Percentiles rank a stretch among this genome's conserved stretches.
Evolutionary conservation across 2,329 filamentous ascomycete species (phyloP).

Genomic region (Verticillium tricorpus): DNA sequence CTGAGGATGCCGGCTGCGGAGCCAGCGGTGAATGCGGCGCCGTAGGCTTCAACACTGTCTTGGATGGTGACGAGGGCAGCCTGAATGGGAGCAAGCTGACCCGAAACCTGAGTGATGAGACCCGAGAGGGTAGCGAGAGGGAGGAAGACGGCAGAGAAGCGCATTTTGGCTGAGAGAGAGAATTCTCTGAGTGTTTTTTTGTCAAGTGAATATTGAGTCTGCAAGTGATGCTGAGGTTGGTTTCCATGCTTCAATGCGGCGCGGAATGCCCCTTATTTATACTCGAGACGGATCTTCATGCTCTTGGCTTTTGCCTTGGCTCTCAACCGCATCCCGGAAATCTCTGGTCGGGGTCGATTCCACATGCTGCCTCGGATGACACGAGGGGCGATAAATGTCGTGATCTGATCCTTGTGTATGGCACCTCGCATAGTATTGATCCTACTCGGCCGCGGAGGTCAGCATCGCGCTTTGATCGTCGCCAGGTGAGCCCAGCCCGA

Average conservation of each 20-base stretch:
- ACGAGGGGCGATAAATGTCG: neutral
- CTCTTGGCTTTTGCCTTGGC: neutral
- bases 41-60: constrained; percentile 1
- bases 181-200: neutral
- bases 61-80: neutral
- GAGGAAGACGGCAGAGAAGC: neutral
- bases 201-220: neutral
- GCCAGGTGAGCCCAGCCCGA: neutral
- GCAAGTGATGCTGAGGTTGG: neutral
- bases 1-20: neutral
- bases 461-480: neutral
- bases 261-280: neutral
- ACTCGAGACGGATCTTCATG: neutral
- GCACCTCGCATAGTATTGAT: neutral
- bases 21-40: constrained; percentile 1
- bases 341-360: neutral
- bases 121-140: neutral
- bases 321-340: neutral
- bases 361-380: neutral
- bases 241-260: neutral
- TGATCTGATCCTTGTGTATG: neutral
- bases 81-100: neutral
- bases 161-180: neutral
- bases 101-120: neutral
- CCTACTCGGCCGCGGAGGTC: neutral